phyloP scores from a whole-genome alignment of 108 stramenopile genomes.

The Pseudonitzschia pungens region DNA sequence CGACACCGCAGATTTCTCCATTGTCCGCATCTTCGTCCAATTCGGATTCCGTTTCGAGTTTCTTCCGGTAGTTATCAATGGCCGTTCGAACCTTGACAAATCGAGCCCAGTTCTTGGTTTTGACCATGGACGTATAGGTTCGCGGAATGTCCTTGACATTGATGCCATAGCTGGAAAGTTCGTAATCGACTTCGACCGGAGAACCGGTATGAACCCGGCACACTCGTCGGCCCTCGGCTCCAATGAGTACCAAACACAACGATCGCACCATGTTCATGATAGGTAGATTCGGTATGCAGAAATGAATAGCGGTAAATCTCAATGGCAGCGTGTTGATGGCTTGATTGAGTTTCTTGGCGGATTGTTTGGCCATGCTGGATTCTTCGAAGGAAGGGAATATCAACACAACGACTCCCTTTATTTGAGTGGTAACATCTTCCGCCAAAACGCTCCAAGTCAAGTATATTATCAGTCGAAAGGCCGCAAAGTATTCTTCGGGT shows the following conservation, averaged over 20 bases:
- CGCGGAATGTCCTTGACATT: background rate
- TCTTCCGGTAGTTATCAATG: slow-evolving; percentile 1
- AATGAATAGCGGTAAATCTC: slow-evolving; percentile 5
- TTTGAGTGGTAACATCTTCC: slow-evolving; percentile 16
- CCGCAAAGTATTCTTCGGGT: background rate
- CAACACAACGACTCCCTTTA: background rate
- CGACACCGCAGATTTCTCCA: background rate
- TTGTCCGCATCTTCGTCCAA: background rate
- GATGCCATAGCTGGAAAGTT: background rate
- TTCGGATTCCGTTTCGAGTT: background rate
- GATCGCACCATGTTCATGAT: background rate
- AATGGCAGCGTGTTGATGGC: background rate
- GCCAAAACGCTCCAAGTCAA: background rate
- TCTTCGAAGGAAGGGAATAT: background rate
- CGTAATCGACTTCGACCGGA: background rate
- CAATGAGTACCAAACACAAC: background rate
- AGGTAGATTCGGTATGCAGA: background rate
- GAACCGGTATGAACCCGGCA: slow-evolving; percentile 8
- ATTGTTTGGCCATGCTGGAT: background rate
- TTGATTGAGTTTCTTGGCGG: background rate
- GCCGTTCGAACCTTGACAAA: slow-evolving; percentile 5
- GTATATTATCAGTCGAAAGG: background rate
- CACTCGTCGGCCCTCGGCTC: background rate
- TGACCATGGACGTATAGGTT: background rate
- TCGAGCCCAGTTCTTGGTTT: slow-evolving; percentile 5